These are phyloP conservation scores for Ogataea ramenticola DNA, from an alignment of 805 yeast species.

Conservation along the genomic window DNA sequence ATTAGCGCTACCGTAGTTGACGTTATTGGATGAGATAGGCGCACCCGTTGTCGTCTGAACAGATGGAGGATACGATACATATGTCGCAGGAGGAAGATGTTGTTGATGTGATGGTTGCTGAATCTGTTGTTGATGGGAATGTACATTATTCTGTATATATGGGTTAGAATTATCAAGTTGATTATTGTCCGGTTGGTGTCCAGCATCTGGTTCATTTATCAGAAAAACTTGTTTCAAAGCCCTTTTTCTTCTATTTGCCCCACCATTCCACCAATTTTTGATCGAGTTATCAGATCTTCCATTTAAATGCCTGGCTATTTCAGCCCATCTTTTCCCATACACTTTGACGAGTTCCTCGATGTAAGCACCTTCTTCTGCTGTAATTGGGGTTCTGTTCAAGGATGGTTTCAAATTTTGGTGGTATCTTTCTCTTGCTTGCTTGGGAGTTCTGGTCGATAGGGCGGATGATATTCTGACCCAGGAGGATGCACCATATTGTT, in stretches of 20 bases:
- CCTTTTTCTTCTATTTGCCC: slow-evolving; percentile 75
- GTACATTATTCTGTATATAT: too few species aligned
- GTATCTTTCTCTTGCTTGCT: slow-evolving; percentile 86
- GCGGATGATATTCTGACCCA: slow-evolving; percentile 83
- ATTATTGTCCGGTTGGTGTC: neutral
- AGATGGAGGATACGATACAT: neutral
- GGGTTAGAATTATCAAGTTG: too few species aligned
- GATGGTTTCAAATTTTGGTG: slow-evolving; percentile 88
- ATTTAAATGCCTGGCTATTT: slow-evolving; percentile 77
- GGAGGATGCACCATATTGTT: slow-evolving; percentile 69
- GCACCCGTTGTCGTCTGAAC: neutral
- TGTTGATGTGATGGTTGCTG: neutral
- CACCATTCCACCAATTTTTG: slow-evolving; percentile 96
- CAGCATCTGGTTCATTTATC: neutral
- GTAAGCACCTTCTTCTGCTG: slow-evolving; percentile 74
- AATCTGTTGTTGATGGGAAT: too few species aligned
- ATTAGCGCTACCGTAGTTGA: neutral
- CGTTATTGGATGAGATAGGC: slow-evolving; percentile 7
- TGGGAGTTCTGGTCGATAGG: slow-evolving; percentile 74
- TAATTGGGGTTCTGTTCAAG: slow-evolving; percentile 73
- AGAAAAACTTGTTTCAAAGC: slow-evolving; percentile 26
- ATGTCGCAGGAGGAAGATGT: neutral
- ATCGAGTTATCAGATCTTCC: slow-evolving; percentile 89
- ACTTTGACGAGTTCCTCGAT: slow-evolving; percentile 73
- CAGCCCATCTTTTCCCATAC: slow-evolving; percentile 92